Evolutionary conservation across 2,329 filamentous ascomycete genomes (phyloP).

Genomic region (Sarocladiaceae sp.): DNA sequence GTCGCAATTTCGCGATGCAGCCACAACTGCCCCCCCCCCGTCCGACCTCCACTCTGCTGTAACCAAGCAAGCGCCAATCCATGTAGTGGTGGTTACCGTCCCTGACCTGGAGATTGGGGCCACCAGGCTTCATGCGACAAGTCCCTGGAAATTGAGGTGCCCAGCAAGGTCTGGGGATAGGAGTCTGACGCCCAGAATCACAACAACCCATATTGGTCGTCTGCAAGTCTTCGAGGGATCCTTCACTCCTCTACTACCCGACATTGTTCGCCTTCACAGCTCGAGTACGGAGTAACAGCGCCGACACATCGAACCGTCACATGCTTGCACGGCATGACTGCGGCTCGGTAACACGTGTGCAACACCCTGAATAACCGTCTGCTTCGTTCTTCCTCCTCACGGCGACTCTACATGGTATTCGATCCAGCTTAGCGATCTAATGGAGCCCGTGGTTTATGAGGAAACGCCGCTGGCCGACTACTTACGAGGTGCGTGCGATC

Average conservation of each 20-base stretch:
- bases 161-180: conserved; percentile 3
- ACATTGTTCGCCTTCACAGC: too few species aligned
- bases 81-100: too few species aligned
- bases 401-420: too few species aligned
- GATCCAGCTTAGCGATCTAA: too few species aligned
- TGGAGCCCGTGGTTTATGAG: conserved; percentile 86
- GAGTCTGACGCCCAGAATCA: conserved; percentile 3
- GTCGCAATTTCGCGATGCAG: conserved; percentile 8
- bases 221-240: neutral
- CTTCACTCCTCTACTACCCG: neutral
- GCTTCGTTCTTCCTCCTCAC: too few species aligned
- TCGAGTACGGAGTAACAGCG: too few species aligned
- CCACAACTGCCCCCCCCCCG: conserved; percentile 1
- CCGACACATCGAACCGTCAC: too few species aligned
- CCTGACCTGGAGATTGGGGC: conserved; percentile 8
- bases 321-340: neutral
- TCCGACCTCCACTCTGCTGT: too few species aligned
- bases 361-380: neutral
- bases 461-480: conserved; percentile 84
- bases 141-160: conserved; percentile 5
- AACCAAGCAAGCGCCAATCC: too few species aligned
- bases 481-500: conserved; percentile 62
- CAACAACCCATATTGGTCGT: neutral
- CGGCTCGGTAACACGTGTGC: conserved; percentile 1
- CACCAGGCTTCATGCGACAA: conserved; percentile 8